Percentiles rank a stretch among this genome's conserved stretches.
These are phyloP conservation scores for Stramenopiles sp. DNA, from an alignment of 352 stramenopile species.

Conservation along the genomic window DNA sequence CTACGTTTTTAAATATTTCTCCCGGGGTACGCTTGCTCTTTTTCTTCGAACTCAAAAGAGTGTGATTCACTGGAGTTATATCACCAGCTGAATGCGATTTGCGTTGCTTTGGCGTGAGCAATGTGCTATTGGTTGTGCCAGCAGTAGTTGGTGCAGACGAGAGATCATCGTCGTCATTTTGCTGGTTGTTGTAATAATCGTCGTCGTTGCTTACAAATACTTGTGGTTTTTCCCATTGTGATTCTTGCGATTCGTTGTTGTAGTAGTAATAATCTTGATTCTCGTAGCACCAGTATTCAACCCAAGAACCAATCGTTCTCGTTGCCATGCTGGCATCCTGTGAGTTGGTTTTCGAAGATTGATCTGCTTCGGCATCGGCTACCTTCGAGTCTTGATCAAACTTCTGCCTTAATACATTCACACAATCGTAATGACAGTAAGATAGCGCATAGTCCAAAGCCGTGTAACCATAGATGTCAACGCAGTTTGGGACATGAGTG, in stretches of 20 bases:
- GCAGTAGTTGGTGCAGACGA: background rate
- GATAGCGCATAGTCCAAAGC: background rate
- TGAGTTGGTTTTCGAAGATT: background rate
- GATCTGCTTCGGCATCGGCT: background rate
- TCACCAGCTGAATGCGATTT: background rate
- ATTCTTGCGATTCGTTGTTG: background rate
- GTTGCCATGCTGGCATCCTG: background rate
- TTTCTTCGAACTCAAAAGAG: background rate
- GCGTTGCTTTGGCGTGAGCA: background rate
- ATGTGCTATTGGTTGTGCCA: background rate
- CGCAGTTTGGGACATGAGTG: background rate
- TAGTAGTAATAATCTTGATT: constrained; percentile 7
- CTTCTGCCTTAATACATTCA: background rate
- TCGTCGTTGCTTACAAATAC: background rate
- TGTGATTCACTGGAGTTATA: background rate
- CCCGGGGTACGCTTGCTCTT: background rate
- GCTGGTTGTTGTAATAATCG: background rate
- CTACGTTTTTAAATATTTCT: background rate
- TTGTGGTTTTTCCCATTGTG: constrained; percentile 13
- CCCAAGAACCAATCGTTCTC: background rate
- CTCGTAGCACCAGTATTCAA: background rate
- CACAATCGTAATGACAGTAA: background rate
- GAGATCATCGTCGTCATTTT: background rate
- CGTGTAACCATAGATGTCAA: background rate
- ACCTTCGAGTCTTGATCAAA: no score